A percentile compares a stretch with the other conserved stretches of the same genome.
Conservation (phyloP, 768 basidiomycete genomes). For the Panaeolus papilionaceus region DNA sequence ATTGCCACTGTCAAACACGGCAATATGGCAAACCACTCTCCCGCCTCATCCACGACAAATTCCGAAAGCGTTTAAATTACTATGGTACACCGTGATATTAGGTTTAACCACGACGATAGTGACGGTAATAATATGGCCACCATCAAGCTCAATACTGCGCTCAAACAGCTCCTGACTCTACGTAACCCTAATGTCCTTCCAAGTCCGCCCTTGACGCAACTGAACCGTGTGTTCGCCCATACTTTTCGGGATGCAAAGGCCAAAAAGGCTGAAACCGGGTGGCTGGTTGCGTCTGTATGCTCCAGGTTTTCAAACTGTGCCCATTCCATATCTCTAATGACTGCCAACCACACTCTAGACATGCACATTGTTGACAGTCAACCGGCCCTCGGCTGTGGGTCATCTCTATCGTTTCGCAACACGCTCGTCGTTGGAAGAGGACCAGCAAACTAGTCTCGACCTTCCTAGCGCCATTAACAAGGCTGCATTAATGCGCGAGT, state of each 20-base stretch:
- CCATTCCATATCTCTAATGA: neutral
- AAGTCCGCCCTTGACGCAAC: constrained; percentile 57
- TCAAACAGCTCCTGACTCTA: constrained; percentile 77
- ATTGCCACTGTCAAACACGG: neutral
- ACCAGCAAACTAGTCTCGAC: constrained; percentile 45
- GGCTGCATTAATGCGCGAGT: constrained; percentile 88
- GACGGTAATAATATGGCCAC: constrained; percentile 25
- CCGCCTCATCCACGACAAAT: constrained; percentile 8
- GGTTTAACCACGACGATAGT: neutral
- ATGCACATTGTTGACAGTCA: constrained; percentile 82
- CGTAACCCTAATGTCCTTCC: constrained; percentile 67
- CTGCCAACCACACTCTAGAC: constrained; percentile 53
- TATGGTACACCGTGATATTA: neutral
- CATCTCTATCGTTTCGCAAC: constrained; percentile 84
- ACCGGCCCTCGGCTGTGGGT: constrained; percentile 80
- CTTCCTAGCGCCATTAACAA: constrained; percentile 66
- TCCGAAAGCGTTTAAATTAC: neutral
- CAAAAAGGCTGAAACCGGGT: constrained; percentile 74
- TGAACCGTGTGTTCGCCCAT: constrained; percentile 61
- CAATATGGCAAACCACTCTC: neutral
- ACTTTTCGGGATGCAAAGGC: constrained; percentile 72
- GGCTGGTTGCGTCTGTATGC: constrained; percentile 80
- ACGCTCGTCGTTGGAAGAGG: constrained; percentile 43
- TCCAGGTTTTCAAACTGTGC: constrained; percentile 13
- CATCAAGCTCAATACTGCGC: constrained; percentile 57